phyloP scores from a whole-genome alignment of 2,329 filamentous ascomycete species.

The Colletotrichum spaethianum region DNA sequence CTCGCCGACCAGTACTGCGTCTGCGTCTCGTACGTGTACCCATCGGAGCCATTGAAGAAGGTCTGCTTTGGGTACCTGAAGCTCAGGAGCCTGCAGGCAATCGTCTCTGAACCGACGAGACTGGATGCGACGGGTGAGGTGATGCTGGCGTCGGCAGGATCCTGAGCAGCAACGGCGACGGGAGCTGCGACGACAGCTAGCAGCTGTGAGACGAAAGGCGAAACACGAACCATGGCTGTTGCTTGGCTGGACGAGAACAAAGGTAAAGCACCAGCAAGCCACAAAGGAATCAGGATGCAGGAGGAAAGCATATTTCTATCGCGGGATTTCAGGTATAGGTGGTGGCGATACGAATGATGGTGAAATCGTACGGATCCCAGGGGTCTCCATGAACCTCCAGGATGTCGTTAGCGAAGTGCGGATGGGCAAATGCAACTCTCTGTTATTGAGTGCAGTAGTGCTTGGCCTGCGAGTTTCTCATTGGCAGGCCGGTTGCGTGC shows the following conservation, averaged over 20 bases:
- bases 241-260: neutral
- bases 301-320: constrained; percentile 3
- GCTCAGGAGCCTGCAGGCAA: constrained; percentile 15
- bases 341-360: constrained; percentile 6
- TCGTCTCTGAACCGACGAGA: constrained; percentile 2
- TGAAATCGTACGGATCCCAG: constrained; percentile 1
- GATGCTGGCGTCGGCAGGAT: neutral
- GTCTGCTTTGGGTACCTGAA: constrained; percentile 14
- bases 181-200: constrained; percentile 18
- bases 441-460: constrained; percentile 17
- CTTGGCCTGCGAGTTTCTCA: neutral
- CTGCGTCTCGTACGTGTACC: constrained; percentile 29
- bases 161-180: neutral
- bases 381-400: constrained; percentile 13
- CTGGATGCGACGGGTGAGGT: neutral
- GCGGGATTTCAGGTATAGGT: neutral
- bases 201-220: neutral
- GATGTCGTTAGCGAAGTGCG: constrained; percentile 18
- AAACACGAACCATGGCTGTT: constrained; percentile 10
- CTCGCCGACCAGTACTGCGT: constrained; percentile 35
- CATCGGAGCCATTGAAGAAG: constrained; percentile 14
- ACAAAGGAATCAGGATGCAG: neutral
- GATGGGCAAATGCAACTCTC: neutral
- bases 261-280: neutral
- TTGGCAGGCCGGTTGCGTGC: constrained; percentile 14